Evolutionary conservation across 2,329 filamentous ascomycete species (phyloP), one percentile per base, ranked within the genome.

Genomic region (Phaeomoniella chlamydospora): DNA sequence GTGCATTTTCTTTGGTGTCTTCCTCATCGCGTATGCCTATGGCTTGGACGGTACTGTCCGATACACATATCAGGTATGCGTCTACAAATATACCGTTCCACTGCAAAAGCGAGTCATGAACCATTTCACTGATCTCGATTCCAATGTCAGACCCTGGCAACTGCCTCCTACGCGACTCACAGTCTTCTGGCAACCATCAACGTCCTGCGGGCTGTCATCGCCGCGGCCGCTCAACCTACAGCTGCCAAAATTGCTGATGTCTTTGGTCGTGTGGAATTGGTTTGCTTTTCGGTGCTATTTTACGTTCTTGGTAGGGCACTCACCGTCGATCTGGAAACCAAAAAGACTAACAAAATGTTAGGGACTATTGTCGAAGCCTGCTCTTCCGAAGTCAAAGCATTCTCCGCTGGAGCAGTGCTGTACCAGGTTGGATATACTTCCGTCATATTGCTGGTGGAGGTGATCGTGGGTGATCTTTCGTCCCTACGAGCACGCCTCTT

Each of bases 341-440:
- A 15, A 10, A 13, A n/a, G 31, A 26, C 31, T 40, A 22, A 37
- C 32, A 2, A 15, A 39, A 14, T 18, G n/a, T 6, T 57, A 36
- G 65, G 67, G 10, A 70, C 74, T 2, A 61, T 77, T 11, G 49
- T 80, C 35, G 70, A 78, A 52, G 61, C 74, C 6, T 58, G 55
- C 3, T 56, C 70, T 1, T 56, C 49, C 31, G 59, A 61, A 34
- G 57, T 77, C 5, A 49, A 64, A 26, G 54, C 60, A 1, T 79
- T 76, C 39, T 61, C 64, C 13, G 72, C 64, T 3, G 75, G 74
- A 16, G 68, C 69, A 19, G 61, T 77, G 29, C 51, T 77, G 26
- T 77, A 77, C 51, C 72, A 67, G 49, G 55, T 79, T 29, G 76
- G 76, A 34, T 79, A 75, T 48, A 79, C 75, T 9, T 64, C 64